Evolutionary conservation across 75 land plant genomes (phyloP), one percentile per base, ranked within the genome.

Genomic region (Picea glauca): DNA sequence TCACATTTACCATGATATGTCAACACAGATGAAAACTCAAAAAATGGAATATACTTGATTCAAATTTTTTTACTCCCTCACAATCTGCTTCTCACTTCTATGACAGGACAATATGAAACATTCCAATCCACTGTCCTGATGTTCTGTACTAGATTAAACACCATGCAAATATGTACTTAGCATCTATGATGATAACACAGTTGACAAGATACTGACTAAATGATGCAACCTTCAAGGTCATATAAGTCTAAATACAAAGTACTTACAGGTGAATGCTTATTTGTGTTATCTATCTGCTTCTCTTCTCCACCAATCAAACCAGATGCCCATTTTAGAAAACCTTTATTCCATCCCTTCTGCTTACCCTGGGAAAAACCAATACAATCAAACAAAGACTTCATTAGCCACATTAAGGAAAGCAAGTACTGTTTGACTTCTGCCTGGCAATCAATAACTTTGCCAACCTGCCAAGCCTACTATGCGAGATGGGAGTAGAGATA

Each of bases 301-400:
- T 64, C 68, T 31, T 81, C 81, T 57, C 92, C 85, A 58, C 91
- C 89, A 81, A 94, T 88, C 15, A 94, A 83, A 13, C 81, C 90
- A 78, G 92, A 80, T 30, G 96, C 96, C 96, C 96, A 94, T 78
- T 88, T 90, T 20, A 92, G 58, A 20, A 94, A 1, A 74, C 88
- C 88, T 2, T 84, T 74, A 67, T 90, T 90, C 92, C 94, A 91
- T 60, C 85, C 62, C 8, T 83, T 84, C 4, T 66, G 60, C 82
- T 58, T 74, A 30, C 54, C 78, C 94, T 91, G 83, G 23, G 15
- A 11, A 35, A 70, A 70, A 43, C 50, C 56, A 15, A 43, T 70
- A 40, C 50, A 43, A 8, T 8, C 20, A 8, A 3, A 43, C 17
- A 3, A 43, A 40, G 13, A 23, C 1, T 70, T 43, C 21, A 43